Evolutionary conservation across 148 eudicot genomes (phyloP), one percentile per base, ranked within the genome.

Genomic region (Rhododendron ovatum): DNA sequence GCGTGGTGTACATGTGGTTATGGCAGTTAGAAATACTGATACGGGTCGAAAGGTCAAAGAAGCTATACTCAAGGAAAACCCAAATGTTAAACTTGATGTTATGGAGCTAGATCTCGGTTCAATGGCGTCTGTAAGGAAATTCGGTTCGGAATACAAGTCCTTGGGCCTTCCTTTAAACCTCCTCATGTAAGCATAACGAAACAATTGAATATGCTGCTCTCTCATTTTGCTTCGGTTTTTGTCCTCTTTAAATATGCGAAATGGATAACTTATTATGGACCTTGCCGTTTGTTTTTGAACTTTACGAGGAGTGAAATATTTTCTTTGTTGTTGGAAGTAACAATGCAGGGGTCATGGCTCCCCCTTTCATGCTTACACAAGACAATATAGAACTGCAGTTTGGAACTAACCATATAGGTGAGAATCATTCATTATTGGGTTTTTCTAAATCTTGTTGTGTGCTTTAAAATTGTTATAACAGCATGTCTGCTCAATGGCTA

Each of bases 321-420:
- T 84, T 57, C 80, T 63, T 89, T 37, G 47, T 63, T 81, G 67
- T 82, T 90, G 71, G 55, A 88, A 96, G 98, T 87, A 96, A 96
- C 90, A 96, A 96, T 93, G 99, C 99, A 93, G 99, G 99, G 71
- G 92, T 95, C 81, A 94, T 95, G 97, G 95, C 93, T 85, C 88
- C 91, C 35, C 98, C 99, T 18, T 95, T 92, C 89, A 87, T 71
- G 85, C 86, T 94, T 87, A 91, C 99, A 7, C 91, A 95, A 88
- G 99, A 96, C 92, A 91, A 90, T 67, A 90, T 95, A 51, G 98
- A 96, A 79, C 91, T 96, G 88, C 98, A 96, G 78, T 95, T 96
- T 90, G 98, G 95, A 41, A 95, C 97, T 75, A 95, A 96, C 88
- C 99, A 96, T 90, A 65, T 96, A 88, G 98, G 98, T 96, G 86